Conservation (phyloP, 1,139 yeast species). For the Pichia cactophila region DNA sequence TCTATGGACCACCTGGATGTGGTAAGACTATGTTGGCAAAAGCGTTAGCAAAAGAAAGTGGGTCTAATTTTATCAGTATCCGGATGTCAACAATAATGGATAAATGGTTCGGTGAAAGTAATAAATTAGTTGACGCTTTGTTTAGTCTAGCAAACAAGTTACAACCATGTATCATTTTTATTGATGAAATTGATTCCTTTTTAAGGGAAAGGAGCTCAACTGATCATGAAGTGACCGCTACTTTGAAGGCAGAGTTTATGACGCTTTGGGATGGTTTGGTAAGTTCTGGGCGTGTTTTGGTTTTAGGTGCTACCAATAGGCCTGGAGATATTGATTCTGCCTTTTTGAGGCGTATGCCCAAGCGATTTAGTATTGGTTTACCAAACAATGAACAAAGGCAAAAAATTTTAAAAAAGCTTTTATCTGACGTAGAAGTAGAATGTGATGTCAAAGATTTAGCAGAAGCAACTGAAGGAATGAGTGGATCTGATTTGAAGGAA, state of each 20-base stretch:
- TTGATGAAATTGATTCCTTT: conserved; percentile 94
- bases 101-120: conserved; percentile 97
- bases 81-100: conserved; percentile 95
- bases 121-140: conserved; percentile 88
- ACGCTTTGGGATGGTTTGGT: conserved; percentile 94
- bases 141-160: conserved; percentile 84
- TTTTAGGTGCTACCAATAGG: conserved; percentile 92
- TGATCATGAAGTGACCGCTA: conserved; percentile 95
- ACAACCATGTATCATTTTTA: conserved; percentile 91
- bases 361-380: conserved; percentile 70
- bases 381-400: conserved; percentile 67
- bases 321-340: conserved; percentile 90
- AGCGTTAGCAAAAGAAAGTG: conserved; percentile 87
- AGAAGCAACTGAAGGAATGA: conserved; percentile 58
- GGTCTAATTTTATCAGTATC: conserved; percentile 85
- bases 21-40: conserved; percentile 97
- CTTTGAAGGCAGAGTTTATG: conserved; percentile 95
- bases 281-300: conserved; percentile 69
- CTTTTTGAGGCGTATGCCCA: conserved; percentile 87
- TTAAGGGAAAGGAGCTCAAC: conserved; percentile 74
- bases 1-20: conserved; percentile 97
- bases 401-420: conserved; percentile 58
- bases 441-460: conserved; percentile 63
- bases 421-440: conserved; percentile 56
- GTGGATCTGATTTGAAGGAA: conserved; percentile 90